Evolutionary conservation across 352 stramenopile genomes (phyloP), one percentile per base, ranked within the genome.

Genomic region (Blastocystis sp.): DNA sequence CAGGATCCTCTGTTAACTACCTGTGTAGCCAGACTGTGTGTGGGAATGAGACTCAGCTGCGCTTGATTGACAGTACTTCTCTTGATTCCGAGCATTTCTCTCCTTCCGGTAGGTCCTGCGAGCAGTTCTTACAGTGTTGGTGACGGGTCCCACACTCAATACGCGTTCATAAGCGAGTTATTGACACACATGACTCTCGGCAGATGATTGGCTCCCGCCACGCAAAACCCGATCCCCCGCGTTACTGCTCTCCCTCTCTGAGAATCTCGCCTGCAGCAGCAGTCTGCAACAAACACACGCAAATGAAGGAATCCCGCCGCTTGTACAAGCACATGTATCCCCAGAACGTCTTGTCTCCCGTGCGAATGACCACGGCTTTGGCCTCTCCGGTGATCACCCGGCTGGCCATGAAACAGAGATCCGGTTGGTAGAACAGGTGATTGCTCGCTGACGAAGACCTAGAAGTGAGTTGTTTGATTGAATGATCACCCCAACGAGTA

Each of bases 331-430:
- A 86, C 14, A 69, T 74, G 48, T 76, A 66, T 45, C 76, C 76
- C 76, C 76, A 86, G 48, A 76, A 76, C 14, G 76, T 86, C 11
- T 38, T 3, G 41, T 86, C 76, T 78, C 76, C 76, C 2, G 76
- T 86, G 9, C 76, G 76, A 76, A 86, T 67, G 5, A 86, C 76
- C 19, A 86, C 38, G 7, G 60, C 76, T 38, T 86, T 86, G 4
- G 60, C 76, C 41, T 86, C 76, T 23, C 76, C 76, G 11, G 76
- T 78, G 11, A 86, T 86, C 23, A 86, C 76, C 11, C 76, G 60
- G 45, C 53, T 86, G 3, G 60, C 76, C 76, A 86, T 86, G 62
- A 86, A 86, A 59, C 60, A 86, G 9, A 86, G 19, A 69, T 86
- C 76, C 3, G 76, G 3, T 38, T 86, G 76, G 23, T 86, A 86